Evolutionary conservation across 2,329 filamentous ascomycete species (phyloP), one percentile per base, ranked within the genome.

Genomic region (Cladophialophora chaetospira): DNA sequence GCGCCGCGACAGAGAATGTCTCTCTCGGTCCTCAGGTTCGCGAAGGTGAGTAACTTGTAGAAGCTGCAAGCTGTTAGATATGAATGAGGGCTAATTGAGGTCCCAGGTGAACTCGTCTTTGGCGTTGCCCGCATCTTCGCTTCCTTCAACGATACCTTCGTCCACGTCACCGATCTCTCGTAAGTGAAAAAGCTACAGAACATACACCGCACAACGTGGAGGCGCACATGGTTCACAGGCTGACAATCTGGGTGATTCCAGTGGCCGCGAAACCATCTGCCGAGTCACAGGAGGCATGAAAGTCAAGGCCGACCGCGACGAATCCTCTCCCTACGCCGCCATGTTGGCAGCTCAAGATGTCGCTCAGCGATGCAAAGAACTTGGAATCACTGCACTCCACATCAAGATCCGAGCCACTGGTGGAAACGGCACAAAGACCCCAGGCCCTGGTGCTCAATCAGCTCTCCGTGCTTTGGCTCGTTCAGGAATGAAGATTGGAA

Each of bases 281-380:
- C 92, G 94, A 90, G 93, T 99, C 71, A 99, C 95, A 73, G 94
- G 95, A 83, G 95, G 95, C 77, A 99, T 99, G 94, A 99, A 99
- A 87, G 94, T 99, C 87, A 99, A 99, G 89, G 92, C 92, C 80
- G 92, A 99, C 77, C 93, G 94, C 86, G 94, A 99, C 83, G 94
- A 99, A 85, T 97, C 93, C 73, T 97, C 94, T 70, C 94, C 94
- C 73, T 99, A 99, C 86, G 94, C 94, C 74, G 94, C 94, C 82
- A 99, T 99, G 94, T 92, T 99, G 89, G 94, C 94, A 81, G 94
- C 94, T 68, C 94, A 99, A 49, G 92, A 96, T 78, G 91, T 96
- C 76, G 94, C 94, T 73, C 82, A 85, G 77, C 91, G 94, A 80
- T 94, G 90, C 82, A 88, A 89, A 79, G 86, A 90, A 74, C 79